phyloP scores from a whole-genome alignment of 1,139 yeast species.

The Hansenula lynferdii region DNA sequence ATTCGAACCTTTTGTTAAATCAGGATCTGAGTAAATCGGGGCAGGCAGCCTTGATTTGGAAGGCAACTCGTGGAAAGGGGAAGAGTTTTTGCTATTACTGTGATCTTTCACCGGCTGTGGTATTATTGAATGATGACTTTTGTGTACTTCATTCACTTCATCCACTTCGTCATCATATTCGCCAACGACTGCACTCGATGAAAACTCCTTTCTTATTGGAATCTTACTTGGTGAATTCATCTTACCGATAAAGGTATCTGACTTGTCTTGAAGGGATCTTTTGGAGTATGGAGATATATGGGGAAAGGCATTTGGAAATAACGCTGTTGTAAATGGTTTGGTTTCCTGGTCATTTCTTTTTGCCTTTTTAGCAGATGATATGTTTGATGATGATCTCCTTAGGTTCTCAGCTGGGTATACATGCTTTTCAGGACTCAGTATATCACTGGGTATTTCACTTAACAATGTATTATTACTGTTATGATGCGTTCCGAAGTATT shows the following conservation, averaged over 20 bases:
- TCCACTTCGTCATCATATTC: background rate
- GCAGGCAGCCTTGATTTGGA: background rate
- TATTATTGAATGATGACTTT: too few species aligned
- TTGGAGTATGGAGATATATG: background rate
- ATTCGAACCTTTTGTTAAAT: background rate
- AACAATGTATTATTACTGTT: constrained; percentile 13
- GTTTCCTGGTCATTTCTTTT: background rate
- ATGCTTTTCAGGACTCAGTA: constrained; percentile 23
- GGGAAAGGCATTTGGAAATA: constrained; percentile 1
- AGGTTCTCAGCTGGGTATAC: constrained; percentile 14
- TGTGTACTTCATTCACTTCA: too few species aligned
- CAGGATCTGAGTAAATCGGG: background rate
- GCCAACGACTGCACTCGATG: background rate
- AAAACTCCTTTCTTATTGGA: background rate
- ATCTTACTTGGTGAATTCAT: background rate
- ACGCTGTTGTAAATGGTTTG: background rate
- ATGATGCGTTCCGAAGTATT: background rate
- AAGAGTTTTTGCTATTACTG: too few species aligned
- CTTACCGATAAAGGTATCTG: too few species aligned
- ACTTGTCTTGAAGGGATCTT: too few species aligned
- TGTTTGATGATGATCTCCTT: constrained; percentile 1
- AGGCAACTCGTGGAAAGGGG: background rate
- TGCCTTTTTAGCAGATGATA: background rate
- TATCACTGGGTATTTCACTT: constrained; percentile 19
- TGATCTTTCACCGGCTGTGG: too few species aligned